Percentiles rank a stretch among this genome's conserved stretches.
Evolutionary conservation across 2,329 filamentous ascomycete species (phyloP).

Genomic region (Claviceps pazoutovae): DNA sequence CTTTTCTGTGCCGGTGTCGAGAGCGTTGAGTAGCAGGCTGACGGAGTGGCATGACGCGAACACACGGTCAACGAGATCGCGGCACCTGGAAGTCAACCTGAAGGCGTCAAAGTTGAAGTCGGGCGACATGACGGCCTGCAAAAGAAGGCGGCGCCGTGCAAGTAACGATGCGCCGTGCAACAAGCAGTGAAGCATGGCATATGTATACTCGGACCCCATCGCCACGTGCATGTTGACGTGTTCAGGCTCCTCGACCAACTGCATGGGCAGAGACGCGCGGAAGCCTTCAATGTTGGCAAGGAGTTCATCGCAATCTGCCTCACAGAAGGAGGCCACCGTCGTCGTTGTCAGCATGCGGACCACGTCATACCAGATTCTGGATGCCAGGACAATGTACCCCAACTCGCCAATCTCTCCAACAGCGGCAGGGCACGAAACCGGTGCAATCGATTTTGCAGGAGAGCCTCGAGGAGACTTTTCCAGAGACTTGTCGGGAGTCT

Average conservation of each 20-base stretch:
- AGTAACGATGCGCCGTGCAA: conserved; percentile 48
- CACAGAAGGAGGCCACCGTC: conserved; percentile 36
- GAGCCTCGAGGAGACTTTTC: too few species aligned
- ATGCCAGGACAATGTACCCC: conserved; percentile 45
- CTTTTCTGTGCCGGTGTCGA: conserved; percentile 43
- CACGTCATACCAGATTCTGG: conserved; percentile 47
- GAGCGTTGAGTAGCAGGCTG: conserved; percentile 38
- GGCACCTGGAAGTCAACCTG: conserved; percentile 33
- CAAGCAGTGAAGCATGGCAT: conserved; percentile 48
- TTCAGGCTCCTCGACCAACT: conserved; percentile 46
- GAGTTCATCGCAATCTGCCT: conserved; percentile 36
- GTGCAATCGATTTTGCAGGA: conserved; percentile 9
- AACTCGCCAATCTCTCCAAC: conserved; percentile 46
- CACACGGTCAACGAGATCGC: conserved; percentile 41
- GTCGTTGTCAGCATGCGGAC: conserved; percentile 46
- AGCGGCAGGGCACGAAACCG: conserved; percentile 23
- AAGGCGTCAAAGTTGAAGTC: conserved; percentile 40
- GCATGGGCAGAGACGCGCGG: conserved; percentile 39
- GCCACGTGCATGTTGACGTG: conserved; percentile 50
- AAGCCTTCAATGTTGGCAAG: conserved; percentile 42
- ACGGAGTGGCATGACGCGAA: conserved; percentile 46
- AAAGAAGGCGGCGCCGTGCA: conserved; percentile 43
- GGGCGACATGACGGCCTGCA: conserved; percentile 41
- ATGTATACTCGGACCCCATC: conserved; percentile 49
- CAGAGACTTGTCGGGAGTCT: too few species aligned